These are phyloP conservation scores for Gynostemma pentaphyllum DNA, from an alignment of 306 rosid species.

Conservation along the genomic window DNA sequence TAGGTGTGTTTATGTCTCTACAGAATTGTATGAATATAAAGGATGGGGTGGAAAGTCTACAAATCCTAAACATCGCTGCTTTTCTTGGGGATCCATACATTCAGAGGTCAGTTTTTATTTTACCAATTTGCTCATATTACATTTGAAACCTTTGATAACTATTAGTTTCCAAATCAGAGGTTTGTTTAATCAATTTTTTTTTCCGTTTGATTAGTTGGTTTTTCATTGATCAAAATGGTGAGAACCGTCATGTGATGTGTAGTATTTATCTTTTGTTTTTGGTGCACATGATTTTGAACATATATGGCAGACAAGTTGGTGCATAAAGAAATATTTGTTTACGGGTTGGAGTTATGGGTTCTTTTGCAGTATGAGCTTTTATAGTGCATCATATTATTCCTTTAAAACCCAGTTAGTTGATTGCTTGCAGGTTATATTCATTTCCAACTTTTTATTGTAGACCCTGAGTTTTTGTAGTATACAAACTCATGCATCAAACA, in stretches of 20 bases:
- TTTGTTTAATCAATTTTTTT: not conserved
- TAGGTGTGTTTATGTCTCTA: constrained; percentile 79
- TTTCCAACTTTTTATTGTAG: too few species aligned
- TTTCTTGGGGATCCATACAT: constrained; percentile 73
- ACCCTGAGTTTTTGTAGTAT: too few species aligned
- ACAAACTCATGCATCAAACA: too few species aligned
- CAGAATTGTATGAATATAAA: constrained; percentile 72
- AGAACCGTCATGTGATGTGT: not conserved
- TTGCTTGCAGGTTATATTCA: too few species aligned
- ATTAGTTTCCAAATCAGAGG: not conserved
- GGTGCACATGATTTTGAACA: not conserved
- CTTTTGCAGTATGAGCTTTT: too few species aligned
- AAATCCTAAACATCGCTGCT: constrained; percentile 57
- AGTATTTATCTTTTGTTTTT: not conserved
- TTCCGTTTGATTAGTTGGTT: not conserved
- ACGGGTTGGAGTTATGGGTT: too few species aligned
- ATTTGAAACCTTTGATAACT: not conserved
- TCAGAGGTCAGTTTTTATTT: constrained; percentile 58
- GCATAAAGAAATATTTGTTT: too few species aligned
- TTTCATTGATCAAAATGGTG: not conserved
- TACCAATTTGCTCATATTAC: not conserved
- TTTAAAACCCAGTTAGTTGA: too few species aligned
- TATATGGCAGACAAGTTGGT: not conserved
- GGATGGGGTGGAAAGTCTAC: constrained; percentile 79
- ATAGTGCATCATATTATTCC: too few species aligned